Percentiles rank a stretch among this genome's conserved stretches.
phyloP scores from a whole-genome alignment of 192 early-diverging fungal genomes.

The Coemansia sp. region DNA sequence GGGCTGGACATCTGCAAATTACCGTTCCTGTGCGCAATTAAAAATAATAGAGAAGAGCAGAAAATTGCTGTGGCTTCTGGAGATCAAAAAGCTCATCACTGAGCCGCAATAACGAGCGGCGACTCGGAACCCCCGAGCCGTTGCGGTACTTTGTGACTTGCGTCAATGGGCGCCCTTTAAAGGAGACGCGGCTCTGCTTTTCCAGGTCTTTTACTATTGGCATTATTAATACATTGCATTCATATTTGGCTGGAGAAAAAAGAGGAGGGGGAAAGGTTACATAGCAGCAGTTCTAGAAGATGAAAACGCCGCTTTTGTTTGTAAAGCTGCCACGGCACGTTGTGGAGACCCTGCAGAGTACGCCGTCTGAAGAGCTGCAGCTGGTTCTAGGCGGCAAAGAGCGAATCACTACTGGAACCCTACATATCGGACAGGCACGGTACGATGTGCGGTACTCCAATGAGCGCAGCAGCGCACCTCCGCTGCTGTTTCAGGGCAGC shows the following conservation, averaged over 20 bases:
- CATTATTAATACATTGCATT: constrained; percentile 2
- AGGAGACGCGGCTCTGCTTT: background rate
- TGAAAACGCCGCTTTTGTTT: constrained; percentile 28
- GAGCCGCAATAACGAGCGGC: no score
- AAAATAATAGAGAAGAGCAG: constrained; percentile 9
- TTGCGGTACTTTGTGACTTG: background rate
- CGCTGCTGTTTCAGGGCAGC: constrained; percentile 36
- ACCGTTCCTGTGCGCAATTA: background rate
- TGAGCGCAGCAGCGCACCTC: constrained; percentile 33
- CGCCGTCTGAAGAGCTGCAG: constrained; percentile 14
- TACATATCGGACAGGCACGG: constrained; percentile 17
- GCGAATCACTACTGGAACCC: constrained; percentile 26
- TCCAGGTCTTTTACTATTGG: background rate
- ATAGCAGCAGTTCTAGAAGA: background rate
- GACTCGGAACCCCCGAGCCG: no score
- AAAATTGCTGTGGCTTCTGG: constrained; percentile 2
- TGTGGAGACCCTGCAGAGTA: constrained; percentile 28
- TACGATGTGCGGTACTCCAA: constrained; percentile 43
- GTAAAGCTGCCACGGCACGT: constrained; percentile 38
- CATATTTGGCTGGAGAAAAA: no score
- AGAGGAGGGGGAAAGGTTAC: no score
- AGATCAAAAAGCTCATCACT: background rate
- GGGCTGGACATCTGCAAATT: constrained; percentile 46
- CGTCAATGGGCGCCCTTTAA: background rate
- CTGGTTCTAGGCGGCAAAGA: constrained; percentile 46